phyloP scores from a whole-genome alignment of 306 rosid genomes.

The Casuarina equisetifolia region DNA sequence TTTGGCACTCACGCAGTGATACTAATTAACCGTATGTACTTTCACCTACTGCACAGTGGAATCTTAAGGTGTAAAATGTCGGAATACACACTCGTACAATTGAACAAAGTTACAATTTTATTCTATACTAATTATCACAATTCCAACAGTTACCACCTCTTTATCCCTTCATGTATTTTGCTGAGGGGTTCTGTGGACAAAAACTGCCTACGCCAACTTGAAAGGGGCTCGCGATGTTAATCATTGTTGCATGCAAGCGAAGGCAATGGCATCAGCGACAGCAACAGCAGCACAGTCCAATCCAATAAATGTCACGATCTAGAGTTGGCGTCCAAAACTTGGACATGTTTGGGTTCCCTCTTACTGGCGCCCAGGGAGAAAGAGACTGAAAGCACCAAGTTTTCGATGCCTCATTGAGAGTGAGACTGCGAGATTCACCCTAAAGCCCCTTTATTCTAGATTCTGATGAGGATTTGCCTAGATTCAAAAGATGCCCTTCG shows the following conservation, averaged over 20 bases:
- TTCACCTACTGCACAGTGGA: no score
- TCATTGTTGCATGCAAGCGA: constrained; percentile 46
- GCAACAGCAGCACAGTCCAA: constrained; percentile 29
- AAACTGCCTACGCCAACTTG: constrained; percentile 7
- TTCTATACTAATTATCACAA: no score
- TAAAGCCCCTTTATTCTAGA: background rate
- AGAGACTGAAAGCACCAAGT: constrained; percentile 1
- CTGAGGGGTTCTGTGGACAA: background rate
- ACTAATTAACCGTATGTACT: no score
- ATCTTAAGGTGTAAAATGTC: no score
- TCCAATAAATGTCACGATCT: constrained; percentile 1
- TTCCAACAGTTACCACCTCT: no score
- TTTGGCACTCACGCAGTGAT: no score
- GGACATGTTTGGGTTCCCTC: constrained; percentile 28
- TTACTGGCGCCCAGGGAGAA: constrained; percentile 25
- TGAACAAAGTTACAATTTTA: no score
- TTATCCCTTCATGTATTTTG: no score
- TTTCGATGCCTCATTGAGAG: constrained; percentile 6
- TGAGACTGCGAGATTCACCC: background rate
- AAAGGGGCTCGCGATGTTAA: background rate
- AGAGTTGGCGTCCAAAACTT: constrained; percentile 32
- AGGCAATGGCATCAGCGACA: constrained; percentile 41
- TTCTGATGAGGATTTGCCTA: background rate
- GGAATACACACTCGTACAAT: no score
- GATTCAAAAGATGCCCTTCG: background rate